phyloP scores from a whole-genome alignment of 441 rosid genomes.

The Dalechampia spathulata region DNA sequence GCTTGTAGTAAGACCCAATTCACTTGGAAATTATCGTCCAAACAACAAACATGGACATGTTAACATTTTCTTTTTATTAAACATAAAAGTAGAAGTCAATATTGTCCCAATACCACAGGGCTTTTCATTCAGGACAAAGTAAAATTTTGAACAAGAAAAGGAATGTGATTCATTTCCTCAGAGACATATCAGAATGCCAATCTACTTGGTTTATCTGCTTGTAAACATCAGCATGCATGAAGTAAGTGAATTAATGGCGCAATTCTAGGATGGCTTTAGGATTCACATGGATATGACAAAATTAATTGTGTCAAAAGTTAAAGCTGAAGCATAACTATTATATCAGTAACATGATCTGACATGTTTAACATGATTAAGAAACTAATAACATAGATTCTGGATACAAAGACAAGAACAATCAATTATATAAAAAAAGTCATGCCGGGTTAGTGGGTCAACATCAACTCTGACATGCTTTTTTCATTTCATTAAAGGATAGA shows the following conservation, averaged over 20 bases:
- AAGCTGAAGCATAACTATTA: too few species aligned
- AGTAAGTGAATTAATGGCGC: neutral
- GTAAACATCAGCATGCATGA: neutral
- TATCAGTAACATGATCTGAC: too few species aligned
- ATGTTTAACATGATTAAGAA: too few species aligned
- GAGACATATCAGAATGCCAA: neutral
- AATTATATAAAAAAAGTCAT: too few species aligned
- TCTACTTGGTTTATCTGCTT: neutral
- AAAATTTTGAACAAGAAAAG: conserved; percentile 4
- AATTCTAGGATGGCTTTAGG: too few species aligned
- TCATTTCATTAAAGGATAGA: too few species aligned
- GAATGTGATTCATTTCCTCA: neutral
- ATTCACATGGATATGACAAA: too few species aligned
- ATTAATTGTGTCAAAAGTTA: too few species aligned
- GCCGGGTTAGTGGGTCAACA: too few species aligned
- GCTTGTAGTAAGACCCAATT: neutral
- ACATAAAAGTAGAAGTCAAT: neutral
- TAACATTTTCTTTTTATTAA: neutral
- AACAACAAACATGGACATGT: conserved; percentile 3
- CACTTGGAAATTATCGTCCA: neutral
- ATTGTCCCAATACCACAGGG: neutral
- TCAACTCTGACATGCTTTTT: too few species aligned
- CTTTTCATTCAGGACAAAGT: neutral
- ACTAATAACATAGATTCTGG: too few species aligned
- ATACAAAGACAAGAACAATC: too few species aligned